phyloP scores from a whole-genome alignment of 805 yeast genomes.

The Spathaspora girioi region DNA sequence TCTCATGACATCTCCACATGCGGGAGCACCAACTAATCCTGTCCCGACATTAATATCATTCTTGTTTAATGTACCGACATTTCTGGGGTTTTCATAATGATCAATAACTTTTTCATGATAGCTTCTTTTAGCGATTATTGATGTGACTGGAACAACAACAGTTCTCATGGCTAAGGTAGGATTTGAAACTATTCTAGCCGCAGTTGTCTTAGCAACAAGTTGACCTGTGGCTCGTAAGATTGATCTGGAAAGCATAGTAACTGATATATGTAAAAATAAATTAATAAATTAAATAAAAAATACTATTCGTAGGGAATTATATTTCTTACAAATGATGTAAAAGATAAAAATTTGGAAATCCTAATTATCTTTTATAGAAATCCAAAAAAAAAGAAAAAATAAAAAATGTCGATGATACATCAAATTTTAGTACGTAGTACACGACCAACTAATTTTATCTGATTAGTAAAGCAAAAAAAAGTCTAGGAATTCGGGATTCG shows the following conservation, averaged over 20 bases:
- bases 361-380: neutral
- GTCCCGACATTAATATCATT: conserved; percentile 79
- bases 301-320: neutral
- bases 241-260: conserved; percentile 23
- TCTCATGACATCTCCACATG: conserved; percentile 99
- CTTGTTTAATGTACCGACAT: conserved; percentile 91
- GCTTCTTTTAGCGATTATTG: conserved; percentile 18
- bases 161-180: neutral
- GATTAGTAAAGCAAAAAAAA: neutral
- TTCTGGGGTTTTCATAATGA: conserved; percentile 94
- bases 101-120: conserved; percentile 94
- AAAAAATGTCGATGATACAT: neutral
- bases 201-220: conserved; percentile 6
- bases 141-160: neutral
- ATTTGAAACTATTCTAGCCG: conserved; percentile 3
- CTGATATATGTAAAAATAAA: neutral
- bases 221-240: conserved; percentile 13
- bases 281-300: neutral
- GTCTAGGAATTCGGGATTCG: neutral
- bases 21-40: conserved; percentile 98
- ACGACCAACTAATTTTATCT: neutral
- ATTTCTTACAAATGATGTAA: neutral
- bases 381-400: neutral
- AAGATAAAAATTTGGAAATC: neutral
- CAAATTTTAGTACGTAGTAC: neutral